Base-by-base conservation (phyloP, 768 basidiomycete genomes). In the Pisolithus albus region DNA sequence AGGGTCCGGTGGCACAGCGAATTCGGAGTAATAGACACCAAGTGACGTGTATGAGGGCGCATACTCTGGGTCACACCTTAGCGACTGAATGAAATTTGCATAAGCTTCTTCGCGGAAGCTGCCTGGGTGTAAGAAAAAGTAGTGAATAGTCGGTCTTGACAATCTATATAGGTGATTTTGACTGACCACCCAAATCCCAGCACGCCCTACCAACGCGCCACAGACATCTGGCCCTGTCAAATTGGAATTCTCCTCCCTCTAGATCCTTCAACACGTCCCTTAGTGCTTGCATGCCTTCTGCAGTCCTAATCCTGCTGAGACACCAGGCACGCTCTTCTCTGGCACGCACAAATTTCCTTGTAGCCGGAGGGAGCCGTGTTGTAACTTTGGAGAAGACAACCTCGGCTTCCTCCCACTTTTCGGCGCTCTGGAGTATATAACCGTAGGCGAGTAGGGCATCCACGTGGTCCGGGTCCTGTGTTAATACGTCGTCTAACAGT, bases 41-140 rank as follows among this genome's bases (percentile, higher is more conserved):
- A 99, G 80, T 1, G 92, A 92, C 3, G 95, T 95, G 65, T 92
- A 98, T 0, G 96, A 84, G 1, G 96, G 87, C 0, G 95, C 92
- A 64, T 84, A 96, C 8, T 79, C 73, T 0, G 88, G 66, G 47
- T 80, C 78, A 28, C 78, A 81, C 61, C 91, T 89, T 30, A 97
- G 77, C 0, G 95, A 77, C 3, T 76, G 72, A 56, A 96, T 88
- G 70, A 88, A 96, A 61, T 77, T 74, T 15, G 80, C 77, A 67
- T 88, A 96, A 0, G 90, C 84, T 52, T 82, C 78, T 53, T 88
- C 79, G 6, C 73, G 73, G 10, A 72, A 68, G 5, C 71, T 64
- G 36, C 63, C 84, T 86, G 58, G 18, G 34, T 21, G 19, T 61
- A 18, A 52, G 44, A 50, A 43, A 34, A 47, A 34, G 34, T 34